Percentiles rank a stretch among this genome's conserved stretches.
phyloP scores from a whole-genome alignment of 768 basidiomycete genomes.

The Hypholoma sublateritium region DNA sequence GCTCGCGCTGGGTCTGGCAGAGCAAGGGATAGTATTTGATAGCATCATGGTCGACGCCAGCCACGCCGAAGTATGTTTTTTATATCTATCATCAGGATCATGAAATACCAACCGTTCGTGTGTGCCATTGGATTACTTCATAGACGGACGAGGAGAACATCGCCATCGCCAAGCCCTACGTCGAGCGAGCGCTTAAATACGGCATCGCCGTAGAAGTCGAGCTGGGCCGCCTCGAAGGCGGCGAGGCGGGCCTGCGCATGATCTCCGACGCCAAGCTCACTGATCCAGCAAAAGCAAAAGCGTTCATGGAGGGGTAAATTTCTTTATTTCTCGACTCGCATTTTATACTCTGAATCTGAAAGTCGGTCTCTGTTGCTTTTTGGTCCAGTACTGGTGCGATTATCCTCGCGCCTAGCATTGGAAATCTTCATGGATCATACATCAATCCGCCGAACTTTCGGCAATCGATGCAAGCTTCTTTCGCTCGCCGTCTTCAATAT shows the following conservation, averaged over 20 bases:
- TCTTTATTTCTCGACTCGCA: not conserved
- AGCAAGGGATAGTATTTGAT: slow-evolving; percentile 45
- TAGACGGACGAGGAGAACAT: slow-evolving; percentile 51
- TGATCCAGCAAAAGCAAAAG: slow-evolving; percentile 38
- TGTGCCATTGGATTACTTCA: not conserved
- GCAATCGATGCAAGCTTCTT: slow-evolving; percentile 37
- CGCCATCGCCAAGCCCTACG: slow-evolving; percentile 40
- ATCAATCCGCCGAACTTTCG: slow-evolving; percentile 45
- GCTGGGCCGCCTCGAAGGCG: slow-evolving; percentile 47
- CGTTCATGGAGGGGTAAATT: slow-evolving; percentile 40
- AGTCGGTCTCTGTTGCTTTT: too few species aligned
- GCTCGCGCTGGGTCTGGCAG: slow-evolving; percentile 42
- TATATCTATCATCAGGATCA: too few species aligned
- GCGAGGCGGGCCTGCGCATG: slow-evolving; percentile 46
- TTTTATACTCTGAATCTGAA: not conserved
- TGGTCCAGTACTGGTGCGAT: slow-evolving; percentile 38
- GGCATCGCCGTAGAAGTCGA: slow-evolving; percentile 48
- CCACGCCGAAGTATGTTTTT: slow-evolving; percentile 38
- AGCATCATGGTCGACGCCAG: slow-evolving; percentile 53
- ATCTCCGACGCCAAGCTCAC: slow-evolving; percentile 50
- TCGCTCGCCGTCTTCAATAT: not conserved
- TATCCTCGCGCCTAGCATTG: slow-evolving; percentile 47
- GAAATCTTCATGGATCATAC: slow-evolving; percentile 47
- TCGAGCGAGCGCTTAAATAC: slow-evolving; percentile 38
- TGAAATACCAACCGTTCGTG: too few species aligned